Conservation (phyloP, 768 basidiomycete genomes). For the Lentinus tigrinus region DNA sequence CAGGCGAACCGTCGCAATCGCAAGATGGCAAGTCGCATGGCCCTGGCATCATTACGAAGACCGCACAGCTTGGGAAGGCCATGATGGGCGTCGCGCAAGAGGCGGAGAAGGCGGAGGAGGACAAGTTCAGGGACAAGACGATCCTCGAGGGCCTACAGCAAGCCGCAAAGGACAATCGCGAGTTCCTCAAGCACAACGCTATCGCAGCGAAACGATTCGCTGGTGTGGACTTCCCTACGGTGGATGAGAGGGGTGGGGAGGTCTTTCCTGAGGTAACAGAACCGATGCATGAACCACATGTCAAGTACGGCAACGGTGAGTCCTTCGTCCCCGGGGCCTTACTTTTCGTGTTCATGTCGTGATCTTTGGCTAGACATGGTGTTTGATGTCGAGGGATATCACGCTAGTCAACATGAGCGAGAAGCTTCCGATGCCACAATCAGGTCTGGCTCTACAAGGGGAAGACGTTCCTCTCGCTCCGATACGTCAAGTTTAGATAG, state of each 20-base stretch:
- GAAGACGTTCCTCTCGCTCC: conserved; percentile 5
- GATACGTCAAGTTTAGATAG: conserved; percentile 12
- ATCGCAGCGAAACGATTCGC: conserved; percentile 18
- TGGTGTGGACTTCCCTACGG: conserved; percentile 24
- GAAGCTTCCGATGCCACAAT: conserved; percentile 30
- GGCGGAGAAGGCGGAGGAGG: conserved; percentile 24
- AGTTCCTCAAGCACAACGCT: conserved; percentile 15
- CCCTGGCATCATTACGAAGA: conserved; percentile 22
- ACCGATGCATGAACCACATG: conserved; percentile 31
- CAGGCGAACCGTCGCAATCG: neutral
- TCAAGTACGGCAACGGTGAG: conserved; percentile 58
- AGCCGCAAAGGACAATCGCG: conserved; percentile 13
- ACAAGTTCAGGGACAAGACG: conserved; percentile 26
- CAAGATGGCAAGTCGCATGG: neutral
- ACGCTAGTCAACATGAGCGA: conserved; percentile 37
- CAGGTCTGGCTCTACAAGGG: conserved; percentile 5
- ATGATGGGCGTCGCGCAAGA: conserved; percentile 25
- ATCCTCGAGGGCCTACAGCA: conserved; percentile 21
- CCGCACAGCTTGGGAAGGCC: conserved; percentile 29
- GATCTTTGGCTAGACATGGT: conserved; percentile 55
- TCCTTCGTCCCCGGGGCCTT: no score
- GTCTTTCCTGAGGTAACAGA: conserved; percentile 44
- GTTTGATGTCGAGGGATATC: conserved; percentile 83
- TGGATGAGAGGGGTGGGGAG: conserved; percentile 38
- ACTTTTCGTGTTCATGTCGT: neutral